Evolutionary conservation across 2,329 filamentous ascomycete genomes (phyloP), one percentile per base, ranked within the genome.

Genomic region (Coleophoma cylindrospora): DNA sequence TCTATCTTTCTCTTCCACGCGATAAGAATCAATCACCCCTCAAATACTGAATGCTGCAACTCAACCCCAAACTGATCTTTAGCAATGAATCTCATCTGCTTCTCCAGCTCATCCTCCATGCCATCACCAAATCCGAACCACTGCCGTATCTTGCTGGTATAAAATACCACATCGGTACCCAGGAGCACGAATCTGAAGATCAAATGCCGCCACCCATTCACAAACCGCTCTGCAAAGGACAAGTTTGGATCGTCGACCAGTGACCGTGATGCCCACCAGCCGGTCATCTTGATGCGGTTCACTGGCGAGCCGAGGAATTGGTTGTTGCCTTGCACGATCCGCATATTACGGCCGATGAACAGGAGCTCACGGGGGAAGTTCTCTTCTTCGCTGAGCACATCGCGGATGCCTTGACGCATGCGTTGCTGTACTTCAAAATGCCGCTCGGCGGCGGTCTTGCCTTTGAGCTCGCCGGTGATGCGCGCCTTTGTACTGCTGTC

Each of bases 101-200:
- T 79, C 74, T 97, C 94, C 54, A 97, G 84, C 66, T 92, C 90
- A 64, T 96, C 92, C 66, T 97, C 94, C 87, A 97, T 94, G 0
- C 91, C 91, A 10, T 83, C 78, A 0, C 91, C 90, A 3, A 84
- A 68, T 0, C 89, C 88, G 12, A 96, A 64, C 65, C 81, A 79
- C 71, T 97, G 91, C 57, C 83, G 79, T 7, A 95, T 46, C 70
- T 87, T 89, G 60, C 83, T 86, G 59, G 86, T 87, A 67, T 87
- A 95, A 67, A 96, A 99, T 11, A 86, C 81, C 0, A 95, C 64
- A 67, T 97, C 94, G 14, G 84, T 88, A 4, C 80, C 75, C 14
- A 89, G 71, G 58, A 99, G 67, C 34, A 96, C 87, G 1, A 83
- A 66, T 59, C 84, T 82, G 71, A 97, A 97, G n/a, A 95, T 60